A percentile compares a stretch with the other conserved stretches of the same genome.
These are phyloP conservation scores for Eudorina sp. DNA, from an alignment of 139 green algal genomes.

Conservation along the genomic window DNA sequence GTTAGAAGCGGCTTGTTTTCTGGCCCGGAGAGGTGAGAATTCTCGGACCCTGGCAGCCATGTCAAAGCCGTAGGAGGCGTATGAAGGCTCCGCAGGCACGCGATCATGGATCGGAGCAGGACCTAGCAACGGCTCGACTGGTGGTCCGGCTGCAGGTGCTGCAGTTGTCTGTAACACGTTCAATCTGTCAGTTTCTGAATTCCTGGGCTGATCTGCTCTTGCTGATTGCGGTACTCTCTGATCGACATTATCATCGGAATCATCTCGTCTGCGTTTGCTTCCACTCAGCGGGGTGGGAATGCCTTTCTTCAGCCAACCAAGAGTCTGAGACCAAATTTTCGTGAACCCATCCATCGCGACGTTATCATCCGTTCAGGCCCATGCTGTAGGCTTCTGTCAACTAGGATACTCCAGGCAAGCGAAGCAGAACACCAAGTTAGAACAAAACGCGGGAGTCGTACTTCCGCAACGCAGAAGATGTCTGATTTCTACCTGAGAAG, in stretches of 20 bases:
- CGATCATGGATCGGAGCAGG: not conserved
- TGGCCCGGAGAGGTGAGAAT: not conserved
- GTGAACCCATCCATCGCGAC: too few species aligned
- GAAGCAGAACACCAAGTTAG: too few species aligned
- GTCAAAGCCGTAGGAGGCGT: not conserved
- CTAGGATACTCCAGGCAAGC: too few species aligned
- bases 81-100: not conserved
- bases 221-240: not conserved
- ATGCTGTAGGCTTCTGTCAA: too few species aligned
- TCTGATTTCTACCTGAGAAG: too few species aligned
- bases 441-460: too few species aligned
- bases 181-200: not conserved
- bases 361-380: too few species aligned
- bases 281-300: not conserved
- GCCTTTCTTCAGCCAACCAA: not conserved
- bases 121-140: not conserved
- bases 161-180: not conserved
- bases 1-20: not conserved
- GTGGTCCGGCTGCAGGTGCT: not conserved
- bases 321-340: too few species aligned
- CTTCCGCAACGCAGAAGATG: too few species aligned
- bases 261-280: not conserved
- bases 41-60: constrained; percentile 6
- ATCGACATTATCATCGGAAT: not conserved
- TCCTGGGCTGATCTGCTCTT: not conserved